Base-by-base conservation (phyloP, 306 rosid species). In the Vicia villosa region DNA sequence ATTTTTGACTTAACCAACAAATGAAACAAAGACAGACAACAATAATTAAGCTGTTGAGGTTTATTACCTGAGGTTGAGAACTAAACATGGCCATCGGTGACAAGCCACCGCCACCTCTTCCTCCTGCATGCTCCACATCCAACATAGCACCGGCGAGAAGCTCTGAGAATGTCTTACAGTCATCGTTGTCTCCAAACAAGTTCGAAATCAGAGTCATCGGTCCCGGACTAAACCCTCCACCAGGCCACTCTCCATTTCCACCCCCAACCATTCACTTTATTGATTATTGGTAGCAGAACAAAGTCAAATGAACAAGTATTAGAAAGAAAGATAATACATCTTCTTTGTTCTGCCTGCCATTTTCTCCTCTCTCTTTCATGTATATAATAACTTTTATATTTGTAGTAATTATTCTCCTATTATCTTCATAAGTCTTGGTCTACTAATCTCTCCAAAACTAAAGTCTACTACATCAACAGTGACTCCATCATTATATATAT, bases 151-250 rank as follows among this genome's bases (percentile, higher is more conserved):
- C 89, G 21, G 89, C 86, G 26, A 92, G 88, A 0, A 89, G 91
- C 83, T 92, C 95, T 9, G 95, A 89, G 78, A 89, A 89, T 7
- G 96, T 83, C 85, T 82, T 92, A 72, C 74, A 78, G 57, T 89
- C 89, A 3, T 89, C 92, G 79, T 70, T 73, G 4, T 88, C 89
- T n/a, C 85, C 68, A 46, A 89, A 86, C 74, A 89, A 83, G 79
- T 46, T 89, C 0, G 96, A 88, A 62, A 92, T 81, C 4, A 92
- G 68, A 45, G 89, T 86, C 96, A 92, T 87, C 45, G 98, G 96
- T 6, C 91, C 93, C 0, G 92, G 98, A 77, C 96, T 89, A 56
- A 86, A 87, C 6, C 80, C 87, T 6, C 82, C 83, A 61, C 80
- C 7, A 63, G 90, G 95, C 80, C 76, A 70, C 13, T 77, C 57